Conservation (phyloP, 2,329 filamentous ascomycete genomes). For the Fusarium ambrosium region DNA sequence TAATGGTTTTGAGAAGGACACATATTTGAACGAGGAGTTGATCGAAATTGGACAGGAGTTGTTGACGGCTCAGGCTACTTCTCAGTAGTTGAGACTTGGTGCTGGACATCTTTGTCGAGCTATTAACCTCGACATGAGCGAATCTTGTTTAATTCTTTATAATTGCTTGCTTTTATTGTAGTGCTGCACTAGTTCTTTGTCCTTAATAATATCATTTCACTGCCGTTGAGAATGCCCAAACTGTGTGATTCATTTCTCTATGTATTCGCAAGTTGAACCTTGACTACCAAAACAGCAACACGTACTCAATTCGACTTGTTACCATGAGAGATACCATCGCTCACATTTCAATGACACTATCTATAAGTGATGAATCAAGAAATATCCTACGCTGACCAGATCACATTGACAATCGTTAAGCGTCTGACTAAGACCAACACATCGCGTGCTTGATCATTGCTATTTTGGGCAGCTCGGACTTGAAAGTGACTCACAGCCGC, state of each 20-base stretch:
- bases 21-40: conserved; percentile 59
- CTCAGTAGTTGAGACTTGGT: neutral
- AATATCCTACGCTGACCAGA: neutral
- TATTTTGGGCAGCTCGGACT: neutral
- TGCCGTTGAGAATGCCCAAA: neutral
- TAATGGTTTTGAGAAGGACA: conserved; percentile 62
- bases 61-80: neutral
- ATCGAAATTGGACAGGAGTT: conserved; percentile 50
- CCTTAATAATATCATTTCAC: neutral
- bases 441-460: neutral
- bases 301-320: neutral
- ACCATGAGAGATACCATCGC: neutral
- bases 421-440: neutral
- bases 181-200: neutral
- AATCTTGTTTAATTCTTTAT: neutral
- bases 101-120: neutral
- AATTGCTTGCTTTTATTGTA: neutral
- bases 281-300: neutral
- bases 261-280: neutral
- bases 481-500: neutral
- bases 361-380: neutral
- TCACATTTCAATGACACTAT: rapidly evolving
- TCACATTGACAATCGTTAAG: neutral
- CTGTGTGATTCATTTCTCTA: neutral
- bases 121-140: neutral